A percentile compares a stretch with the other conserved stretches of the same genome.
Conservation (phyloP, 2,329 filamentous ascomycete genomes). For the Emmonsiellopsis sp. region DNA sequence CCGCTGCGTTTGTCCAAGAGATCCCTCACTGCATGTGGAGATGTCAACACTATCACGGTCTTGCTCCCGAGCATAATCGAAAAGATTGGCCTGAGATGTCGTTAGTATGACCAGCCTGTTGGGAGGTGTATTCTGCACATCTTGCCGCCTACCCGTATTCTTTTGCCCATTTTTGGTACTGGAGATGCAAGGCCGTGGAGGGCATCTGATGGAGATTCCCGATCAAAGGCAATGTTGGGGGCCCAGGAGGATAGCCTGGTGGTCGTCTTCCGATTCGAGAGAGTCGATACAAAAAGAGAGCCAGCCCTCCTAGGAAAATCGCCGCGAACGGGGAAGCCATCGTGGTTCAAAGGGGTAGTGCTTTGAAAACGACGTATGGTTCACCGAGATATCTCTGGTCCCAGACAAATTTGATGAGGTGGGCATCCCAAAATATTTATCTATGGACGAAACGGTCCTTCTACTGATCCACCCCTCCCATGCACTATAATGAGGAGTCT, state of each 20-base stretch:
- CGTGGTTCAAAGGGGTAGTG: neutral
- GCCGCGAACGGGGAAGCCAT: neutral
- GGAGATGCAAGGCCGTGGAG: conserved; percentile 31
- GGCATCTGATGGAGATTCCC: conserved; percentile 47
- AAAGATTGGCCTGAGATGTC: conserved; percentile 36
- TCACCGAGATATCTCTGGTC: no score
- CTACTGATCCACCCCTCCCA: no score
- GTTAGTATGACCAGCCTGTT: neutral
- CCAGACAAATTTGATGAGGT: no score
- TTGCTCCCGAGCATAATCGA: conserved; percentile 43
- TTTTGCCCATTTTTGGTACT: conserved; percentile 45
- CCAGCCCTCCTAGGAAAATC: neutral
- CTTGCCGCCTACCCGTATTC: conserved; percentile 30
- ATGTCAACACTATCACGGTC: conserved; percentile 40
- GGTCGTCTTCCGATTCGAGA: conserved; percentile 19
- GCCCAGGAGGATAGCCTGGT: conserved; percentile 38
- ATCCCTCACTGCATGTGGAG: conserved; percentile 41
- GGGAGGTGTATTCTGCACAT: neutral
- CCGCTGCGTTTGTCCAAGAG: conserved; percentile 42
- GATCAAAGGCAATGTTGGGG: conserved; percentile 42
- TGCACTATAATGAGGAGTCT: no score
- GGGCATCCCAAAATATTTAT: no score
- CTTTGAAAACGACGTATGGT: neutral
- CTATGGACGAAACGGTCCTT: no score
- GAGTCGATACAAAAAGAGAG: neutral